Evolutionary conservation across 2,329 filamentous ascomycete genomes (phyloP).

Genomic region (Xylariaceae sp.): DNA sequence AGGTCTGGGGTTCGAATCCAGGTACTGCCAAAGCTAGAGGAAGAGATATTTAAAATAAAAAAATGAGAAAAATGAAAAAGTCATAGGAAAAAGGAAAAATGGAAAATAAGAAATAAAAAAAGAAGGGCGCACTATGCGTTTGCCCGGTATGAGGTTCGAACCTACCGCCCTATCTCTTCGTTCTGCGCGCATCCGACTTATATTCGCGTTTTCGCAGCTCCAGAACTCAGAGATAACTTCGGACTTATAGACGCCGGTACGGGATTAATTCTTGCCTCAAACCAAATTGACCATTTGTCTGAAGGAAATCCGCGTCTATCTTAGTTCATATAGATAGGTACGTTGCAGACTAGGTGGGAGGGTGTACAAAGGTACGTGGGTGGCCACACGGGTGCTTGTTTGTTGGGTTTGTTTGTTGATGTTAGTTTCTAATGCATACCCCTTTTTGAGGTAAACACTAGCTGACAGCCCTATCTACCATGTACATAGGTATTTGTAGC

Average conservation of each 20-base stretch:
- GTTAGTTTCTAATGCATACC: no score
- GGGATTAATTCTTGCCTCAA: background rate
- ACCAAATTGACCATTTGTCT: constrained; percentile 9
- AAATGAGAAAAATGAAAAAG: no score
- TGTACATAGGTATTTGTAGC: no score
- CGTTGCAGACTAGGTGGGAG: background rate
- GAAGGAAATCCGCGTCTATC: no score
- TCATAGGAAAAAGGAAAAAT: no score
- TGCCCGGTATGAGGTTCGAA: background rate
- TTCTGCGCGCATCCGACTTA: background rate
- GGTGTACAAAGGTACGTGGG: background rate
- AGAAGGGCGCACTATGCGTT: background rate
- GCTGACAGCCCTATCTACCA: no score
- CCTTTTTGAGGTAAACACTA: no score
- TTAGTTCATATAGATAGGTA: background rate
- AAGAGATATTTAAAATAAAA: no score
- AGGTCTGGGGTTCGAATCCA: no score
- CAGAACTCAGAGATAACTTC: constrained; percentile 4
- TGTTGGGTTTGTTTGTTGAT: no score
- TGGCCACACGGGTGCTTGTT: no score
- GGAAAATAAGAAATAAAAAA: background rate
- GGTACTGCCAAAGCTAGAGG: no score
- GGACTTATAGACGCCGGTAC: constrained; percentile 17
- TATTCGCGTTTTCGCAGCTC: background rate
- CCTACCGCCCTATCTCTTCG: constrained; percentile 1